phyloP scores from a whole-genome alignment of 2,329 filamentous ascomycete species.

The Davidsoniella australis region DNA sequence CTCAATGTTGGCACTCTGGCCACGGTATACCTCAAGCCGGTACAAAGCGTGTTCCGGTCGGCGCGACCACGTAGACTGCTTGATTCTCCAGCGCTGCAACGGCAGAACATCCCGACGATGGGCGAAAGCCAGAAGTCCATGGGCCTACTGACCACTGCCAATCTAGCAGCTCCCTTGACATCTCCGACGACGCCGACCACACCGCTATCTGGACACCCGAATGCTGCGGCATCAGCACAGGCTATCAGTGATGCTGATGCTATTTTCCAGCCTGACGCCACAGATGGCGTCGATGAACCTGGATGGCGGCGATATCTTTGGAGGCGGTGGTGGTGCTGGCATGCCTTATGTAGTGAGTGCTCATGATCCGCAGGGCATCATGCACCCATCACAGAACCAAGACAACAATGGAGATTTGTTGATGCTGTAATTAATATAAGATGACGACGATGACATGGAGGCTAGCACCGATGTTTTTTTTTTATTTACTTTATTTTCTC shows the following conservation, averaged over 20 bases:
- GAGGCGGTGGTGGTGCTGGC: conserved; percentile 33
- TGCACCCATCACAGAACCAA: conserved; percentile 50
- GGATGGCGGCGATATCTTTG: conserved; percentile 47
- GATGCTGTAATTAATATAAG: conserved; percentile 30
- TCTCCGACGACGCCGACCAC: not conserved
- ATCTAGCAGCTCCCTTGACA: conserved; percentile 17
- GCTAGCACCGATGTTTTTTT: not conserved
- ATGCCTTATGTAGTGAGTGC: conserved; percentile 61
- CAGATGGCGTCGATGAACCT: conserved; percentile 59
- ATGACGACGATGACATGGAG: not conserved
- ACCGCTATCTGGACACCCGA: not conserved
- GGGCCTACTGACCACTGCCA: conserved; percentile 36
- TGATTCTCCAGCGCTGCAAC: conserved; percentile 76
- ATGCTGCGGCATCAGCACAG: not conserved
- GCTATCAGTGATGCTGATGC: conserved; percentile 74
- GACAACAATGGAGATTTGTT: conserved; percentile 55
- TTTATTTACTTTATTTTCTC: not conserved
- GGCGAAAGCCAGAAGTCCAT: conserved; percentile 42
- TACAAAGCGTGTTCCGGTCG: conserved; percentile 88
- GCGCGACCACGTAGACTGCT: conserved; percentile 64
- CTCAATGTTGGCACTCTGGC: conserved; percentile 89
- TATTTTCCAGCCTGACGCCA: conserved; percentile 73
- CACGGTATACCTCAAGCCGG: conserved; percentile 93
- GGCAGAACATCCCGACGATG: conserved; percentile 39
- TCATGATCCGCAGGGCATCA: conserved; percentile 58